Base-by-base conservation (phyloP, 2,329 filamentous ascomycete genomes). In the Calycina herbarum region DNA sequence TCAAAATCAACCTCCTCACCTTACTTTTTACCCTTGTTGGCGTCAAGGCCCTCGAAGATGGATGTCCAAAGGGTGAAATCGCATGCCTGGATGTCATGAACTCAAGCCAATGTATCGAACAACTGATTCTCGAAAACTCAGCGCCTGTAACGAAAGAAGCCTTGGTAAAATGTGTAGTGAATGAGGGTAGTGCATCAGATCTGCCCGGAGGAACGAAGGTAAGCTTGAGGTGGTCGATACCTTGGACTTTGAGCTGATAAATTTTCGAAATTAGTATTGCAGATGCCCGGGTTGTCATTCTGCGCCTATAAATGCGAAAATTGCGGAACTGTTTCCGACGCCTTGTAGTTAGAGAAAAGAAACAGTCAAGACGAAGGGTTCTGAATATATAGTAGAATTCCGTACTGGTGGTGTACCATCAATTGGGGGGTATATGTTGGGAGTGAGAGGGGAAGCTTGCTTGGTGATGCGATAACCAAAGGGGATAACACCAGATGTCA, bases 271-370 rank as follows among this genome's bases (percentile, higher is more conserved):
- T 20, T 57, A 68, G 67, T 64, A 58, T 29, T 68, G 67, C 45
- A 51, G 56, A 59, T 68, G 65, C 20, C 63, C 65, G 7, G 67
- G 67, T 17, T 68, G 67, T n/a, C 67, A 68, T 58, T 67, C 65
- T 35, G 63, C 67, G 15, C 56, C 64, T 31, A 67, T 68, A 59
- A 67, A 68, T 45, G 45, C 60, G 35, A 65, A 48, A 10, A 68
- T 67, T 45, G 54, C 42, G n/a, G 45, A 61, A 40, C 29, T 64
- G 29, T 68, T 68, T n/a, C 67, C 67, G 20, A 38, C 63, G n/a
- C 67, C 65, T 1, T 68, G 65, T 64, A 42, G 31, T n/a, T 59
- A 54, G 31, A 24, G 48, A 15, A 11, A 11, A 4, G 42, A 10
- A 7, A 48, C 6, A 17, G 42, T 40, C 11, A 24, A 48, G 6